Percentiles rank a stretch among this genome's conserved stretches.
Conservation (phyloP, 495 filamentous ascomycete species). For the Penicillium pancosmium region DNA sequence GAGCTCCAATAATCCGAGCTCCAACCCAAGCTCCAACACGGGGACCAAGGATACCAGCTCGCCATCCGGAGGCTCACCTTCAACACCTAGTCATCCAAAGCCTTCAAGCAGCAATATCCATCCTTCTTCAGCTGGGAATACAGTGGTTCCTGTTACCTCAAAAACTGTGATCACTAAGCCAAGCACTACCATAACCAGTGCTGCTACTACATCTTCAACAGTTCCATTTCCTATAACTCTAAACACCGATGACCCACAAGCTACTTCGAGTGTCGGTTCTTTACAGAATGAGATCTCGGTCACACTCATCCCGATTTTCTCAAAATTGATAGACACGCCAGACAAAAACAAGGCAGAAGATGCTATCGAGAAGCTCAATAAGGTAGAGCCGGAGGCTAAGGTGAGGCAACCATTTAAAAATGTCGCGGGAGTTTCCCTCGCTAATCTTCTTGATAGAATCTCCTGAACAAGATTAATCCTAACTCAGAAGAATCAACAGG, state of each 20-base stretch:
- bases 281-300: constrained; percentile 6
- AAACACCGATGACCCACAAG: constrained; percentile 1
- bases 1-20: neutral
- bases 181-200: constrained; percentile 1
- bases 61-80: neutral
- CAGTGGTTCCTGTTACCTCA: neutral
- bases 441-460: neutral
- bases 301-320: constrained; percentile 4
- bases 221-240: constrained; percentile 6
- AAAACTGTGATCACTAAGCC: neutral
- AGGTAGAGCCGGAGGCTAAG: constrained; percentile 3
- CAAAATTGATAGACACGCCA: neutral
- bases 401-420: neutral
- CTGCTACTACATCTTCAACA: neutral
- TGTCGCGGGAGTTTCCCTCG: neutral
- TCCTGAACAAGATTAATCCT: neutral
- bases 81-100: neutral
- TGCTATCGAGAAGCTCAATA: constrained; percentile 3
- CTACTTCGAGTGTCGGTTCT: constrained; percentile 8
- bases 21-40: neutral
- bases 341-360: constrained; percentile 3
- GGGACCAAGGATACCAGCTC: neutral
- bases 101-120: neutral
- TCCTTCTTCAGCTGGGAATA: neutral
- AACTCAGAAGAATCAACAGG: neutral